phyloP scores from a whole-genome alignment of 1,284 basidiomycete genomes.

The Pholiota adiposa region DNA sequence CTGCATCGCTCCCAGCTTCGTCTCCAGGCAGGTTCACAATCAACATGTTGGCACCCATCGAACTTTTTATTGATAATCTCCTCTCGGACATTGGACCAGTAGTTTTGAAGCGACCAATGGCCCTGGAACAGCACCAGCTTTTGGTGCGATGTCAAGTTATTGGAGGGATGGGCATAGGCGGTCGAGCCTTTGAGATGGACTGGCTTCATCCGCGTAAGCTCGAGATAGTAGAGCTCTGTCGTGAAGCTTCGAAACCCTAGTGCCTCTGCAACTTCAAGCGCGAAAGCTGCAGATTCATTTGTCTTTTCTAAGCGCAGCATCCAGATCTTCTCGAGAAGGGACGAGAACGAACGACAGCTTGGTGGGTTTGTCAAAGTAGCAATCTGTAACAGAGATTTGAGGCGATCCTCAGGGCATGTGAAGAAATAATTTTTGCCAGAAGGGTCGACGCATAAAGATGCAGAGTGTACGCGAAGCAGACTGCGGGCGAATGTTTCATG shows the following conservation, averaged over 20 bases:
- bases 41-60: too few relatives aligned
- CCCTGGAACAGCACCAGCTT: constrained; percentile 1
- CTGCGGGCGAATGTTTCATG: neutral
- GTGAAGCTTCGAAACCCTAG: neutral
- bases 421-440: neutral
- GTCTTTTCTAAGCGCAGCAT: neutral
- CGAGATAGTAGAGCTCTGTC: neutral
- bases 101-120: constrained; percentile 2
- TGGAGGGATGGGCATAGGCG: neutral
- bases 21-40: too few relatives aligned
- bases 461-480: neutral
- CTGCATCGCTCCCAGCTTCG: neutral
- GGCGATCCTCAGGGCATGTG: neutral
- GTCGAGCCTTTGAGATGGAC: neutral
- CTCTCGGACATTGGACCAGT: neutral
- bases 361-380: neutral
- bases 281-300: neutral
- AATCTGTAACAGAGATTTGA: neutral
- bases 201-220: neutral
- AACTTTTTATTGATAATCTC: neutral
- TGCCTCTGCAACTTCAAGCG: neutral
- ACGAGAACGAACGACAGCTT: neutral
- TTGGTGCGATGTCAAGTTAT: neutral
- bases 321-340: neutral
- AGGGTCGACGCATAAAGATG: neutral